These are phyloP conservation scores for Debaryomyces psychrophilus DNA, from an alignment of 1,139 yeast species.

Conservation along the genomic window DNA sequence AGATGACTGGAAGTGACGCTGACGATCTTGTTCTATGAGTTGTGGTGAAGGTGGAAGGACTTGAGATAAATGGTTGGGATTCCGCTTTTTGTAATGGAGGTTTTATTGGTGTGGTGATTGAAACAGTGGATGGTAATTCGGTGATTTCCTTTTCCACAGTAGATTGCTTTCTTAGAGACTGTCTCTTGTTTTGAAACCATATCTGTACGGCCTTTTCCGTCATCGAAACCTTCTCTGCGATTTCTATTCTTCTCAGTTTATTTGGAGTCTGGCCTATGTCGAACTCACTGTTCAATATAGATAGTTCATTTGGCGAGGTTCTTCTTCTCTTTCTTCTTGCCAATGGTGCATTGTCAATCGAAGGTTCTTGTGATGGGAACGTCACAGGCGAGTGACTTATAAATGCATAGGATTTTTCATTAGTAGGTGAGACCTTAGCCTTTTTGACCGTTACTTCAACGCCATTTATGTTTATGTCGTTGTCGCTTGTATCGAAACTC, in stretches of 20 bases:
- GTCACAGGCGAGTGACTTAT: slow-evolving; percentile 90
- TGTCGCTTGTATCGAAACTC: slow-evolving; percentile 17
- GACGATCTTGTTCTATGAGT: slow-evolving; percentile 28
- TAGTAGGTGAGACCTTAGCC: slow-evolving; percentile 16
- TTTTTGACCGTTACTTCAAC: slow-evolving; percentile 3
- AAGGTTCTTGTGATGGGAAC: slow-evolving; percentile 80
- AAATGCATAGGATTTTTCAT: slow-evolving; percentile 69
- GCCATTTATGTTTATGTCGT: slow-evolving; percentile 10
- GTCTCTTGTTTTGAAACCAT: slow-evolving; percentile 97
- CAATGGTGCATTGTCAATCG: slow-evolving; percentile 83
- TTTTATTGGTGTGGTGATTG: slow-evolving; percentile 33
- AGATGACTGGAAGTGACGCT: slow-evolving; percentile 15
- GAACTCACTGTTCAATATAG: slow-evolving; percentile 80
- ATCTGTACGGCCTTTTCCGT: slow-evolving; percentile 97
- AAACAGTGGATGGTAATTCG: slow-evolving; percentile 47
- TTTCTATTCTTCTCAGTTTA: slow-evolving; percentile 69
- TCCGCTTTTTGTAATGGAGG: slow-evolving; percentile 24
- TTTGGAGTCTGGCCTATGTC: slow-evolving; percentile 79
- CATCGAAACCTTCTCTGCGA: slow-evolving; percentile 83
- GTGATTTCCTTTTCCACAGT: slow-evolving; percentile 46
- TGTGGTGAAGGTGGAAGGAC: slow-evolving; percentile 29
- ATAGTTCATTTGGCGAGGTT: slow-evolving; percentile 84
- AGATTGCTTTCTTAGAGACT: slow-evolving; percentile 64
- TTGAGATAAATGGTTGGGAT: slow-evolving; percentile 31
- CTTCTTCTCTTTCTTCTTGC: slow-evolving; percentile 95